Conservation (phyloP, 805 yeast genomes). For the Saccharomycopsis sp. region DNA sequence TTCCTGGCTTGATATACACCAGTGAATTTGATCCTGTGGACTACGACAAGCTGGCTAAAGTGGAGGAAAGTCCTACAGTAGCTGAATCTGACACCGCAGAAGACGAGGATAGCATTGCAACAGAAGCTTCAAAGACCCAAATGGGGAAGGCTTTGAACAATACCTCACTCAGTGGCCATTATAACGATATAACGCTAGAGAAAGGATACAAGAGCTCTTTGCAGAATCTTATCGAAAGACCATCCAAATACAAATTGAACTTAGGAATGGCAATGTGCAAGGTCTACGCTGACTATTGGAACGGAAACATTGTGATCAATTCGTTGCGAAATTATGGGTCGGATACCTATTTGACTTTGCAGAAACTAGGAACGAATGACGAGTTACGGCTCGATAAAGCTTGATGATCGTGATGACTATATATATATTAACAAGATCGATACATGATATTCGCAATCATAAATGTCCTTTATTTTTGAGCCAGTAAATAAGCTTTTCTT, state of each 20-base stretch:
- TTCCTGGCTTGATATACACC: slow-evolving; percentile 52
- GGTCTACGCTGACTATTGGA: slow-evolving; percentile 95
- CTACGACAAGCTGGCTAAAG: slow-evolving; percentile 1
- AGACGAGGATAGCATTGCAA: slow-evolving; percentile 15
- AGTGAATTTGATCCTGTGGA: slow-evolving; percentile 28
- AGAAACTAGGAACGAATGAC: slow-evolving; percentile 68
- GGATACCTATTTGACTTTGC: slow-evolving; percentile 74
- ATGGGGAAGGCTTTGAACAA: slow-evolving; percentile 27
- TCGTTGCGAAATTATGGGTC: slow-evolving; percentile 89
- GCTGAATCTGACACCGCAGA: slow-evolving; percentile 24
- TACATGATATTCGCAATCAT: too few relatives aligned
- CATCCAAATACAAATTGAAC: slow-evolving; percentile 71
- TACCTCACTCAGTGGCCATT: slow-evolving; percentile 39
- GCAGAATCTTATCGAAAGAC: slow-evolving; percentile 59
- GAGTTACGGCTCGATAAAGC: slow-evolving; percentile 69
- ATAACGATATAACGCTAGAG: slow-evolving; percentile 23
- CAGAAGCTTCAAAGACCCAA: neutral
- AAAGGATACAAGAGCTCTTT: slow-evolving; percentile 42
- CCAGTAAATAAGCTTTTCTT: too few relatives aligned
- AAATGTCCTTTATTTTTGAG: too few relatives aligned
- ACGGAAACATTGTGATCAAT: slow-evolving; percentile 77
- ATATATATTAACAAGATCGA: neutral
- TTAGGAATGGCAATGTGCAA: slow-evolving; percentile 89
- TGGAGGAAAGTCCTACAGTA: neutral
- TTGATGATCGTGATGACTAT: slow-evolving; percentile 26